A percentile compares a stretch with the other conserved stretches of the same genome.
Evolutionary conservation across 2,329 filamentous ascomycete species (phyloP).

Genomic region (Ramularia collo-cygni): DNA sequence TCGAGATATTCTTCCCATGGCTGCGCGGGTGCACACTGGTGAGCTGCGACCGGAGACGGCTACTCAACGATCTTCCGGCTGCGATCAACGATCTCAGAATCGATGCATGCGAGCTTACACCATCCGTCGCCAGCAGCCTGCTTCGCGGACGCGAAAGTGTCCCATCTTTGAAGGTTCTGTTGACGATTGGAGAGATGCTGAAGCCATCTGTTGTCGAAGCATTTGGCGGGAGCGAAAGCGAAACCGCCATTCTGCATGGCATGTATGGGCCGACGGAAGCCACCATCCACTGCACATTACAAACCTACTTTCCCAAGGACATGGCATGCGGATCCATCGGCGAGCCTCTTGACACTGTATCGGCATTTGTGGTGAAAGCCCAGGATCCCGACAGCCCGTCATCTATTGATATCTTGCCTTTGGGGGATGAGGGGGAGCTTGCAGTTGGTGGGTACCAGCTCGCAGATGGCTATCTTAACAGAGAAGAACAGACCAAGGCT

Average conservation of each 20-base stretch:
- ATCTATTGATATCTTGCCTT: slow-evolving; percentile 47
- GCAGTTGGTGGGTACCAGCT: slow-evolving; percentile 75
- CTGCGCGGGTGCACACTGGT: slow-evolving; percentile 68
- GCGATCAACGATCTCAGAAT: slow-evolving; percentile 59
- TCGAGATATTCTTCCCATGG: slow-evolving; percentile 88
- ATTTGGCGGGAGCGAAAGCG: slow-evolving; percentile 57
- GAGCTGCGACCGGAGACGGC: slow-evolving; percentile 58
- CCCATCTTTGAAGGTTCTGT: slow-evolving; percentile 60
- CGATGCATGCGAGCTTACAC: slow-evolving; percentile 83
- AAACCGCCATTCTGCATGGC: slow-evolving; percentile 66
- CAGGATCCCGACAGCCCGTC: slow-evolving; percentile 2
- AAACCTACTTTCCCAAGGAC: slow-evolving; percentile 52
- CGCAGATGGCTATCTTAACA: slow-evolving; percentile 74
- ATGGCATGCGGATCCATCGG: slow-evolving; percentile 66
- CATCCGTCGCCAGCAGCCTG: slow-evolving; percentile 75
- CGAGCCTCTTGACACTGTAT: slow-evolving; percentile 71
- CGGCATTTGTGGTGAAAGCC: slow-evolving; percentile 61
- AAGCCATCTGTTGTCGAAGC: slow-evolving; percentile 68
- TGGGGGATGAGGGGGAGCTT: slow-evolving; percentile 69
- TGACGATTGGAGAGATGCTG: slow-evolving; percentile 93
- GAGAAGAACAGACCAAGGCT: slow-evolving; percentile 63
- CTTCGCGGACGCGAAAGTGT: slow-evolving; percentile 60
- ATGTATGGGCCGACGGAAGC: slow-evolving; percentile 96
- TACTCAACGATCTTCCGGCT: slow-evolving; percentile 68
- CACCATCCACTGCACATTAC: slow-evolving; percentile 80